Evolutionary conservation across 108 stramenopile genomes (phyloP), one percentile per base, ranked within the genome.

Genomic region (Conticribra weissflogii): DNA sequence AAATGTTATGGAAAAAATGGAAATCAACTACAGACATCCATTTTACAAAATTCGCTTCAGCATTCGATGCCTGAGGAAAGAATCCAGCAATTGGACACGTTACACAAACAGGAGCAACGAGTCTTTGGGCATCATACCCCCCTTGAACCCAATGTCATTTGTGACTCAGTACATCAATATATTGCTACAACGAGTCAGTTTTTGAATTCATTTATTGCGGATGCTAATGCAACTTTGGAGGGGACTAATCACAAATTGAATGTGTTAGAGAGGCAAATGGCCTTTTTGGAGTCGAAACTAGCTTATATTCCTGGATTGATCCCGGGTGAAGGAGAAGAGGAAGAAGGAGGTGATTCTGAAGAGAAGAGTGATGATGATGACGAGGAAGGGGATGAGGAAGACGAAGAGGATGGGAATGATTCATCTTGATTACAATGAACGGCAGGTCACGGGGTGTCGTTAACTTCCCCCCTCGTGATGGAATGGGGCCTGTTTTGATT

Each of bases 101-200:
- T 76, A 19, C 75, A 76, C 21, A 60, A 54, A 36, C 59, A 63
- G 56, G 75, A 76, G 55, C 61, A 68, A 29, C 46, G 56, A 36
- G 60, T 49, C n/a, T 76, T 76, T 57, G 75, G 54, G 17, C 34
- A 41, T 16, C 21, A 44, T 3, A 57, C 75, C 36, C 75, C 75
- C 18, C 67, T 76, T 23, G 75, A 76, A 21, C 48, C 75, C 12
- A 68, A 57, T 58, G 57, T 68, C 12, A 16, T 49, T 5, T 76
- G 75, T 50, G 68, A 76, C 14, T 71, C 78, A 9, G 59, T 79
- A 22, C 78, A 74, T 59, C 72, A 74, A 14, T 79, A 68, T 29
- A 22, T 79, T 3, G 46, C 54, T 19, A 73, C 67, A 16, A 72
- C 79, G 0, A 75, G 68, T 27, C 31, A 30, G 19, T 80, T 74